Evolutionary conservation across 306 rosid genomes (phyloP), one percentile per base, ranked within the genome.

Genomic region (Gillenia trifoliata): DNA sequence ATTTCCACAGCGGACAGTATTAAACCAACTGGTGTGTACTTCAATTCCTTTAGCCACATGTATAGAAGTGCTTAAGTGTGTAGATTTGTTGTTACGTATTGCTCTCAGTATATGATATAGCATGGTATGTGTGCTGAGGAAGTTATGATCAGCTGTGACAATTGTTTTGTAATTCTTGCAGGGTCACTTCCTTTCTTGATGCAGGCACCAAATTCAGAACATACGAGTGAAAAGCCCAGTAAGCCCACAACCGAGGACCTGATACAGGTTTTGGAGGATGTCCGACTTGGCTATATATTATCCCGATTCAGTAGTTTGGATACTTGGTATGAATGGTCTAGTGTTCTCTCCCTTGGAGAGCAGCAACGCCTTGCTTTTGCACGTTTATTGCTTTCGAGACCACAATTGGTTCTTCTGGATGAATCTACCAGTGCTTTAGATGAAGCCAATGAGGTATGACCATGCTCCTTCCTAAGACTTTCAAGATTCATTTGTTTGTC

Each of bases 291-390:
- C 72, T 87, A 94, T 75, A 65, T 94, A 75, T 82, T 94, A 85
- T 73, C 90, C 78, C 92, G 99, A 56, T 85, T 94, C 65, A 75
- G 83, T 52, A 77, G 86, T 80, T 77, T 92, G 80, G 99, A 92
- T 81, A 82, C 88, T 73, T 89, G 71, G 3, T 86, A 75, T n/a
- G 99, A 92, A 78, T 94, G 99, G 99, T 87, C 99, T 19, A 92
- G 97, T 83, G 97, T 94, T 83, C 92, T 94, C 52, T 94, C 99
- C 52, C 86, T 94, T 4, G 99, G 99, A 70, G 99, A 94, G 85
- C 99, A 94, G 78, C 99, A 94, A 62, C 99, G 99, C 79, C 90
- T 94, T 50, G 98, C 99, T 11, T 88, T 92, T 81, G 99, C 96
- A 36, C 97, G 99, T 25, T 85, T 94, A 43, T 80, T 94, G 77